Evolutionary conservation across 352 stramenopile genomes (phyloP).

Genomic region (Phytophthora sp.): DNA sequence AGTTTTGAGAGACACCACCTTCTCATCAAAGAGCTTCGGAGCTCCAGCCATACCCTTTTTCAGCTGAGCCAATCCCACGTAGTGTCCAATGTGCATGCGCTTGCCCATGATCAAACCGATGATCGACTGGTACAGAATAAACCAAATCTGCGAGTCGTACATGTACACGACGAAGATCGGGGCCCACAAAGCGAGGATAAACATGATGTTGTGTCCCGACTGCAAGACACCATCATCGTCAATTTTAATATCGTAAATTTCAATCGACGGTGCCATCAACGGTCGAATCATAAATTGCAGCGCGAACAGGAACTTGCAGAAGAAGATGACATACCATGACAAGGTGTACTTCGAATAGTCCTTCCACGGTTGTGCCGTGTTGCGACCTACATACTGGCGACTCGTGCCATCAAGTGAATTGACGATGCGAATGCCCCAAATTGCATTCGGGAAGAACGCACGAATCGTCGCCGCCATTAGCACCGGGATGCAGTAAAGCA

Average conservation of each 20-base stretch:
- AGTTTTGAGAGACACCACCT: slow-evolving; percentile 55
- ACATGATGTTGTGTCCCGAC: slow-evolving; percentile 81
- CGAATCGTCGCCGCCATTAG: slow-evolving; percentile 49
- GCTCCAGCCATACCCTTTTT: slow-evolving; percentile 66
- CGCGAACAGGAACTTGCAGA: slow-evolving; percentile 81
- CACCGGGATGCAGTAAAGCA: slow-evolving; percentile 71
- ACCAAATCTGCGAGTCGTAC: slow-evolving; percentile 90
- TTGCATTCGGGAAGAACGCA: slow-evolving; percentile 52
- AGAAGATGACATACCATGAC: slow-evolving; percentile 78
- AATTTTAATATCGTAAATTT: slow-evolving; percentile 69
- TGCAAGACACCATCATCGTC: slow-evolving; percentile 64
- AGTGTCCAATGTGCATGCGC: slow-evolving; percentile 78
- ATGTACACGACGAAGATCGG: slow-evolving; percentile 86
- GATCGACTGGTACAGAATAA: slow-evolving; percentile 83
- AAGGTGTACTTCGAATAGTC: slow-evolving; percentile 66
- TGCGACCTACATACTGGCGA: slow-evolving; percentile 77
- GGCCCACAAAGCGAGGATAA: slow-evolving; percentile 79
- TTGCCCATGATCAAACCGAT: slow-evolving; percentile 80
- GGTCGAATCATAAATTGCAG: slow-evolving; percentile 86
- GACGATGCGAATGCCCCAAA: slow-evolving; percentile 70
- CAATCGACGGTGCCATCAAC: slow-evolving; percentile 75
- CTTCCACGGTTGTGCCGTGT: slow-evolving; percentile 70
- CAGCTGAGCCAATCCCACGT: slow-evolving; percentile 66
- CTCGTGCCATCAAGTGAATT: slow-evolving; percentile 73
- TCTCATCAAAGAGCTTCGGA: slow-evolving; percentile 72